Conservation (phyloP, 2,329 filamentous ascomycete species). For the Aspergillus fumigatus region DNA sequence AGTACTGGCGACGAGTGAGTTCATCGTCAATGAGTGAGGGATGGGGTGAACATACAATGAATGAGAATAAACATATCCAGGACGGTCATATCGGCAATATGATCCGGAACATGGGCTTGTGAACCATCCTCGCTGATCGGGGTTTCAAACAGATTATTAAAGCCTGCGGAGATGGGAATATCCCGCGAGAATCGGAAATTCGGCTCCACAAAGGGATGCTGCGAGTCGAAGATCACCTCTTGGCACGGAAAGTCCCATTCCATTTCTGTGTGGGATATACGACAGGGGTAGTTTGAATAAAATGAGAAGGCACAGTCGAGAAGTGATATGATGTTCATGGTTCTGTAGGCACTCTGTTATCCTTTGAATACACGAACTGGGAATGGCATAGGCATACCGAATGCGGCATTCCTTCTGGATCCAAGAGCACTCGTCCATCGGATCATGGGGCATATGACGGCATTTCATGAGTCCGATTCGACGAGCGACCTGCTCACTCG, state of each 20-base stretch:
- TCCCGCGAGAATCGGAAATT: conserved; percentile 36
- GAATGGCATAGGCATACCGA: conserved; percentile 24
- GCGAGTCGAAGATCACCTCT: conserved; percentile 36
- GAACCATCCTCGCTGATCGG: conserved; percentile 10
- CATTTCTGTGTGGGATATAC: conserved; percentile 37
- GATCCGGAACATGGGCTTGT: conserved; percentile 5
- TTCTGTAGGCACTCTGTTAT: conserved; percentile 23
- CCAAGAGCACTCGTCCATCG: conserved; percentile 37
- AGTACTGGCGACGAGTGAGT: conserved; percentile 26
- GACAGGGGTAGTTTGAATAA: conserved; percentile 43
- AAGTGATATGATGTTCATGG: conserved; percentile 37
- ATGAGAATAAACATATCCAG: conserved; percentile 43
- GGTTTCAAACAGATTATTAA: conserved; percentile 36
- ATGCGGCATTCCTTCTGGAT: conserved; percentile 43
- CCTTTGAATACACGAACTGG: not conserved
- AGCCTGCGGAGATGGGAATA: conserved; percentile 35
- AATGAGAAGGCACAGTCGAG: conserved; percentile 44
- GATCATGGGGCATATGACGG: conserved; percentile 36
- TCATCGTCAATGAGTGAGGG: not conserved
- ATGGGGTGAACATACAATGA: conserved; percentile 28
- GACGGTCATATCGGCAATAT: conserved; percentile 26
- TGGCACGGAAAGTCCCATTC: conserved; percentile 43
- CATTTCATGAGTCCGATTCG: conserved; percentile 35
- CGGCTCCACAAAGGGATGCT: conserved; percentile 40
- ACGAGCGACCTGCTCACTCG: conserved; percentile 31